These are phyloP conservation scores for Wickerhamomyces tratensis DNA, from an alignment of 805 yeast species.

Conservation along the genomic window DNA sequence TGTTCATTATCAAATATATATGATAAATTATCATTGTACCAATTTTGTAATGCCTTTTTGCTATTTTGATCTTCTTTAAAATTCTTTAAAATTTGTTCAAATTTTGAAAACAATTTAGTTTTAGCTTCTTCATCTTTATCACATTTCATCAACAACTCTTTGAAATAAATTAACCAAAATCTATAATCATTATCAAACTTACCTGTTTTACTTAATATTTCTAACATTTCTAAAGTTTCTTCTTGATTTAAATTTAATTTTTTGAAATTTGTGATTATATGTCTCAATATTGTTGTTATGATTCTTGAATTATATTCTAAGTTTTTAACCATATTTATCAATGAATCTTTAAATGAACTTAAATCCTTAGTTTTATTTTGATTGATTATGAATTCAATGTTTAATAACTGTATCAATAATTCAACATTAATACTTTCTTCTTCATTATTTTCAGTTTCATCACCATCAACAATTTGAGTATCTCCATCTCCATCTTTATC, in stretches of 20 bases:
- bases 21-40: too few species aligned
- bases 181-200: background rate
- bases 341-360: slow-evolving; percentile 7
- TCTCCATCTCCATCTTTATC: slow-evolving; percentile 18
- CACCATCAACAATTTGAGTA: too few species aligned
- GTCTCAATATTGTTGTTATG: slow-evolving; percentile 15
- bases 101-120: too few species aligned
- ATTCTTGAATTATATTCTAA: slow-evolving; percentile 24
- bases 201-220: slow-evolving; percentile 1
- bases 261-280: slow-evolving; percentile 19
- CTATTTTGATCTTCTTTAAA: background rate
- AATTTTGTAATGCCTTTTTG: too few species aligned
- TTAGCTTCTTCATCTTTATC: background rate
- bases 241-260: slow-evolving; percentile 12
- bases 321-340: slow-evolving; percentile 20
- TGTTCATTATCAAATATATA: too few species aligned
- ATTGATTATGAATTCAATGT: slow-evolving; percentile 27
- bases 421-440: slow-evolving; percentile 18
- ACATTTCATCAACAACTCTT: background rate
- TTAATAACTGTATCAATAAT: slow-evolving; percentile 31
- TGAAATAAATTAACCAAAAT: slow-evolving; percentile 1
- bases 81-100: background rate
- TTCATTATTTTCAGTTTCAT: too few species aligned
- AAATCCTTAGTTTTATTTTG: slow-evolving; percentile 5
- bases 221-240: slow-evolving; percentile 13